phyloP scores from a whole-genome alignment of 108 stramenopile species.

The Epipyxis sp. region DNA sequence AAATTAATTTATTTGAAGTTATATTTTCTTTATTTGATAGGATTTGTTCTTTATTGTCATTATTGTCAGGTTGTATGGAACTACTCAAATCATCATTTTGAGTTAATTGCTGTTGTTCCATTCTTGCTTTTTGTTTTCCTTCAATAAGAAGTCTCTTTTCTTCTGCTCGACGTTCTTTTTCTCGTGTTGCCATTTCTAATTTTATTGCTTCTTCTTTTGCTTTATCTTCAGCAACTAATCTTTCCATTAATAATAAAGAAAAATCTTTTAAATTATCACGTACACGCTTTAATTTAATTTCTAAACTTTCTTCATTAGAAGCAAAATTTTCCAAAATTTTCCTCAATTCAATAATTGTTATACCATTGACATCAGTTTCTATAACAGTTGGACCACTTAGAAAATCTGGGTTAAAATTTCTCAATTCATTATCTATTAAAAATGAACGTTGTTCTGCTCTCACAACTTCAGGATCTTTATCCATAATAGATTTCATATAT shows the following conservation, averaged over 20 bases:
- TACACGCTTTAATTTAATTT: background rate
- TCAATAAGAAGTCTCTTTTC: background rate
- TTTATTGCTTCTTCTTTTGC: background rate
- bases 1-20: no score
- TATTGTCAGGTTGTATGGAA: no score
- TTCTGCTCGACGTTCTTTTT: background rate
- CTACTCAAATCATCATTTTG: background rate
- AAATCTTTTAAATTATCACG: slow-evolving; percentile 24
- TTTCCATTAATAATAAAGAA: slow-evolving; percentile 3
- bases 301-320: slow-evolving; percentile 3
- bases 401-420: background rate
- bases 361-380: background rate
- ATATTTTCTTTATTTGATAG: background rate
- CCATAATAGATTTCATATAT: background rate
- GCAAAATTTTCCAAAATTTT: slow-evolving; percentile 9
- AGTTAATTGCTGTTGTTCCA: background rate
- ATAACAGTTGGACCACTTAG: background rate
- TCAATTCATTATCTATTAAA: background rate
- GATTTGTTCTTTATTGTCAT: no score
- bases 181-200: background rate
- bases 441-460: background rate
- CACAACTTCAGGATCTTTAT: slow-evolving; percentile 3
- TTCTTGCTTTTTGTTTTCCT: slow-evolving; percentile 4
- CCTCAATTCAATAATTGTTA: background rate
- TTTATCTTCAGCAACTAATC: background rate